Evolutionary conservation across 2,329 filamentous ascomycete species (phyloP), one percentile per base, ranked within the genome.

Genomic region (Fusarium sp.): DNA sequence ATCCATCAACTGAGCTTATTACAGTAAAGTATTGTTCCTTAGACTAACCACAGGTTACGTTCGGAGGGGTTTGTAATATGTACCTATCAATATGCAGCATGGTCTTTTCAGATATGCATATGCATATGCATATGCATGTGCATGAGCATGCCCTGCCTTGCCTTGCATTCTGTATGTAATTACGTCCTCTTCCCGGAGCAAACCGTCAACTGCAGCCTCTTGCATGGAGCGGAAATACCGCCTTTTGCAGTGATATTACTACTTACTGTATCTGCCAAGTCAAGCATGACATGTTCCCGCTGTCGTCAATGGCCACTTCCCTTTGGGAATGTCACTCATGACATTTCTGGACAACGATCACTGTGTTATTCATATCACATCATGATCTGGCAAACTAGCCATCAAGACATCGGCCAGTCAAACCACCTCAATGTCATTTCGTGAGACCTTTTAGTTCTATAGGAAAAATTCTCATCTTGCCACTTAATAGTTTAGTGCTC

Each of bases 271-370:
- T 51, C 23, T n/a, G 20, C 15, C 32, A 15, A 41, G 37, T 30
- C 30, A 23, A 23, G 22, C 17, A 37, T n/a, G 9, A 27, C 17
- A 32, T 15, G 17, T 25, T 40, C 17, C 35, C 23, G 17, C 23
- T 37, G 33, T 30, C 32, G 27, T 22, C 14, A 30, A 25, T 40
- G 27, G 35, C 19, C 19, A 41, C 35, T n/a, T 33, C n/a, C 25
- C n/a, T 33, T 30, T 44, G 52, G 32, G 32, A 40, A 17, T 55
- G 33, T 25, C 33, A 55, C 39, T 19, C 19, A 40, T 55, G 44
- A 32, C 19, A 49, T 40, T 30, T 48, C 17, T 32, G 20, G 23
- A 14, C 39, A 52, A 30, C 39, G n/a, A 23, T 27, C 10, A 53
- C 32, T 13, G 39, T 52, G 19, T 32, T 32, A 45, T 23, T 7